Percentiles rank a stretch among this genome's conserved stretches.
phyloP scores from a whole-genome alignment of 2,329 filamentous ascomycete species.

The Ophiostoma sp. region DNA sequence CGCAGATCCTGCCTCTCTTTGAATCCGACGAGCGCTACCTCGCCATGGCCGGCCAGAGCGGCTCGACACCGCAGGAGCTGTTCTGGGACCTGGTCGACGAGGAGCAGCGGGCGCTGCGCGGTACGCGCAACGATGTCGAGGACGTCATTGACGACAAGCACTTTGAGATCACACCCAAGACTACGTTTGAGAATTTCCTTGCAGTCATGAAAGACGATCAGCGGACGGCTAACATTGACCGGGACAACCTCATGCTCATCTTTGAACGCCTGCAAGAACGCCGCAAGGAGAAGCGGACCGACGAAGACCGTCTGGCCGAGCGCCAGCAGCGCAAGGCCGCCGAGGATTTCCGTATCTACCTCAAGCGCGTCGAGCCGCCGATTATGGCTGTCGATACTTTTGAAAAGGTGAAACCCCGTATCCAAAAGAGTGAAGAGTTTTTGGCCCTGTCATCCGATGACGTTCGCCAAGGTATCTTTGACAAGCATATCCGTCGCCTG shows the following conservation, averaged over 20 bases:
- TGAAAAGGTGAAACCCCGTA: slow-evolving; percentile 75
- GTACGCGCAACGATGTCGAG: slow-evolving; percentile 73
- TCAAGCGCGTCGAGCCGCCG: slow-evolving; percentile 87
- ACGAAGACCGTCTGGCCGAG: slow-evolving; percentile 80
- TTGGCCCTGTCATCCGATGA: slow-evolving; percentile 78
- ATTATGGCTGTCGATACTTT: slow-evolving; percentile 74
- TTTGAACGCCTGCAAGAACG: slow-evolving; percentile 88
- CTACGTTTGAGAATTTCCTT: slow-evolving; percentile 83
- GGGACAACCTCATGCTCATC: slow-evolving; percentile 71
- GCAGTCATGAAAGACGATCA: slow-evolving; percentile 76
- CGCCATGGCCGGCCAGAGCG: slow-evolving; percentile 75
- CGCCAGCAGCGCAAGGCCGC: slow-evolving; percentile 78
- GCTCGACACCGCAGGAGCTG: slow-evolving; percentile 80
- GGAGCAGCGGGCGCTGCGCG: slow-evolving; percentile 80
- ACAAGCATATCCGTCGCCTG: slow-evolving; percentile 85
- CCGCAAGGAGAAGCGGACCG: slow-evolving; percentile 73
- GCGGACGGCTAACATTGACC: slow-evolving; percentile 80
- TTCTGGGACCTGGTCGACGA: slow-evolving; percentile 97
- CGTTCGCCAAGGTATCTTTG: slow-evolving; percentile 74
- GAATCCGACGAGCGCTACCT: slow-evolving; percentile 77
- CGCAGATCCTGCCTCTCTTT: slow-evolving; percentile 67
- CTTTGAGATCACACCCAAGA: slow-evolving; percentile 83
- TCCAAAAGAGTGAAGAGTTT: slow-evolving; percentile 80
- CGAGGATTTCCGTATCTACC: slow-evolving; percentile 75
- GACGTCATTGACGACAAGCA: slow-evolving; percentile 88